Evolutionary conservation across 2,329 filamentous ascomycete species (phyloP), one percentile per base, ranked within the genome.

Genomic region (Nemania abortiva): DNA sequence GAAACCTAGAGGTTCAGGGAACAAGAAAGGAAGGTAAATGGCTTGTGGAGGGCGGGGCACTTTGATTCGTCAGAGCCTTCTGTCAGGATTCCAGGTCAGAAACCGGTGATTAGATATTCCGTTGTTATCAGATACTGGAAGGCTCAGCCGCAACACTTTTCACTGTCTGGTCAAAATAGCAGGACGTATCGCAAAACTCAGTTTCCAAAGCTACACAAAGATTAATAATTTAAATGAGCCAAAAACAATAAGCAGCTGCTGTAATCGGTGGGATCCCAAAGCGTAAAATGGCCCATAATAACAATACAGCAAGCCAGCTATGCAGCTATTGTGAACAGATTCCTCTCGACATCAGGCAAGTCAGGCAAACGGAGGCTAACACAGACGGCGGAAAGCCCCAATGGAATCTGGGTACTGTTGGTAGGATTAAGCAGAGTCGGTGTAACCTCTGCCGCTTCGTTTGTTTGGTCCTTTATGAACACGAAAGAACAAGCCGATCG

Each of bases 381-480:
- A 4, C 13, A n/a, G 3, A n/a, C n/a, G 6, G 42, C 18, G 18
- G 15, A 15, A 1, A 18, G 4, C 13, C 18, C 15, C 15, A n/a
- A 20, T 53, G 50, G 50, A 15, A 31, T 53, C 24, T 53, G 2
- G 50, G 50, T 13, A 31, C 50, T 4, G 20, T 53, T n/a, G 27
- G 50, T 18, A 31, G 50, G 22, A n/a, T 53, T 31, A 10, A 13
- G 50, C 24, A 31, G 27, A 53, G 50, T 24, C 10, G 31, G 1
- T 53, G 50, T 24, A 53, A 31, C 3, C 50, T 53, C 50, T 53
- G 50, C 27, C 50, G 50, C 50, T 53, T 53, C 50, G n/a, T 53
- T n/a, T n/a, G 50, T 27, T 31, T 24, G 24, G 9, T 53, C 24
- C 20, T 53, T n/a, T 53, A 53, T 24, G 50, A 53, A 18, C 24